Evolutionary conservation across 2,329 filamentous ascomycete species (phyloP).

Genomic region (Escovopsis sp.): DNA sequence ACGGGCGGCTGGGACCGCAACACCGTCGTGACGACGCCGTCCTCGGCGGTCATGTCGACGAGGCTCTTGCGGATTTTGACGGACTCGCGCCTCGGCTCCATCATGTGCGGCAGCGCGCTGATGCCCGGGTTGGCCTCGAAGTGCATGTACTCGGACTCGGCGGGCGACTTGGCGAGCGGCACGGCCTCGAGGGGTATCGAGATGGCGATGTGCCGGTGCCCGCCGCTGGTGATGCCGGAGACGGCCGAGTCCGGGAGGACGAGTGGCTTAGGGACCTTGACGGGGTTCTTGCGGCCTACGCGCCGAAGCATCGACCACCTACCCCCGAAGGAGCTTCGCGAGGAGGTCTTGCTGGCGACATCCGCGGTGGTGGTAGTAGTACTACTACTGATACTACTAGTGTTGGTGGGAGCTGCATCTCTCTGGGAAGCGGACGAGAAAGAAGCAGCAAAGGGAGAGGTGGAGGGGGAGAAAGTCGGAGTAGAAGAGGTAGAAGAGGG

Average conservation of each 20-base stretch:
- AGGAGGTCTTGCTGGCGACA: background rate
- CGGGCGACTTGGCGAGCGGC: slow-evolving; percentile 21
- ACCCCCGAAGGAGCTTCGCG: slow-evolving; percentile 11
- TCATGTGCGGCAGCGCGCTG: slow-evolving; percentile 12
- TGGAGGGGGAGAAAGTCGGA: slow-evolving; percentile 5
- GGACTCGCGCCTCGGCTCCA: slow-evolving; percentile 3
- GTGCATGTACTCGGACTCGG: slow-evolving; percentile 16
- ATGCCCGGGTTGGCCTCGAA: too few relatives aligned
- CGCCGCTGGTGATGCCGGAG: slow-evolving; percentile 35
- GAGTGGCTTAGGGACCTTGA: slow-evolving; percentile 17
- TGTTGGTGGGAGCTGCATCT: too few relatives aligned
- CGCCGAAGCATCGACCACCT: slow-evolving; percentile 28
- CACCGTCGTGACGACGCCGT: slow-evolving; percentile 23
- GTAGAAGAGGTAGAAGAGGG: too few relatives aligned
- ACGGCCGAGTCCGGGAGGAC: slow-evolving; percentile 40
- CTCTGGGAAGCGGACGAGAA: too few relatives aligned
- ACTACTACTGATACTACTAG: too few relatives aligned
- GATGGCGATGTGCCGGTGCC: slow-evolving; percentile 44
- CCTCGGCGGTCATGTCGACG: slow-evolving; percentile 13
- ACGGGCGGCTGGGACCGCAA: slow-evolving; percentile 16
- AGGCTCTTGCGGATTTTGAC: too few relatives aligned
- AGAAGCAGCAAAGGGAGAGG: too few relatives aligned
- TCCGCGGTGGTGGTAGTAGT: background rate
- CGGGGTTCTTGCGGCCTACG: slow-evolving; percentile 22
- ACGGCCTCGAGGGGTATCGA: slow-evolving; percentile 40